Evolutionary conservation across 1,284 basidiomycete genomes (phyloP), one percentile per base, ranked within the genome.

Genomic region (Sporisorium scitamineum): DNA sequence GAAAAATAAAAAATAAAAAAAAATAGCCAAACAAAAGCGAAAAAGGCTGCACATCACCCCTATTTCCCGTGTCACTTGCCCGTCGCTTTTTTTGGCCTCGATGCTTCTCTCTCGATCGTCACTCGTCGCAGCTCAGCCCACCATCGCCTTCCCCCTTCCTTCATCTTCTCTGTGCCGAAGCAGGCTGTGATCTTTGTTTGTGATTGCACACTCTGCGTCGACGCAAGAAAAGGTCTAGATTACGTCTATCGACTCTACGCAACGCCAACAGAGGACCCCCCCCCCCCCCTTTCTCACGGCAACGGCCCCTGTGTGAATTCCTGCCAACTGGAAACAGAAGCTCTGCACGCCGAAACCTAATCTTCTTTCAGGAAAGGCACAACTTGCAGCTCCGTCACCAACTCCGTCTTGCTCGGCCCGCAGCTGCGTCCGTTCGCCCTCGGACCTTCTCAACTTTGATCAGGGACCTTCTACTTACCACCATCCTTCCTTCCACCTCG

Each of bases 11-110:
- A 41, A 44, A 24, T 32, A 52, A 58, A 48, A 24, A 32, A 41
- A 44, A 5, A 20, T n/a, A n/a, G n/a, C n/a, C n/a, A n/a, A n/a
- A n/a, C n/a, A n/a, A n/a, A 47, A 31, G 8, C 8, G 11, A 34
- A 24, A 29, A 11, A 9, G 53, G 41, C 61, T 70, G 68, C 62
- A 70, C 14, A 22, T 7, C 20, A 58, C 68, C 68, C 68, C 68
- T 70, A 70, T 70, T 54, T 37, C 24, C 54, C 14, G 29, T 32
- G 9, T 55, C 42, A 22, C 31, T 31, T 51, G 18, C 20, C 45
- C 22, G 45, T 9, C 45, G 29, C 45, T 13, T 10, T 51, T 8
- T 32, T 18, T 24, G 14, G 3, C 34, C 34, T 37, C 13, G 48
- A 16, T 27, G 18, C 31, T 34, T 24, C 31, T 31, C n/a, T 34